Evolutionary conservation across 495 filamentous ascomycete species (phyloP).

Genomic region (Aspergillus saccharolyticus): DNA sequence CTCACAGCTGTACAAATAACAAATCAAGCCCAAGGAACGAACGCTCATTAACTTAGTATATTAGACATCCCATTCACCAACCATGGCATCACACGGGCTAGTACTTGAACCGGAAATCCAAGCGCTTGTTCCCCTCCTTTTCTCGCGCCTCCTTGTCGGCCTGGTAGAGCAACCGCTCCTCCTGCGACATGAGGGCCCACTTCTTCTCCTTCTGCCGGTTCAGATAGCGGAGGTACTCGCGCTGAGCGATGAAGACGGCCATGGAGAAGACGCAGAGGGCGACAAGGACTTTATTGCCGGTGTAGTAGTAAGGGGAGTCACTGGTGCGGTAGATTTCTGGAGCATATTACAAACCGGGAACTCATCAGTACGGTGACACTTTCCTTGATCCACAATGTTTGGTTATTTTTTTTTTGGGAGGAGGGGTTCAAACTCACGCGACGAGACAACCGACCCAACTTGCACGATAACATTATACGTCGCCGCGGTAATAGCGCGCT

Average conservation of each 20-base stretch:
- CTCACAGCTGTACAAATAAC: too few relatives aligned
- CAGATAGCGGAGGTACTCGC: constrained; percentile 24
- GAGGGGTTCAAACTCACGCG: constrained; percentile 14
- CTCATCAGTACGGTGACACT: too few relatives aligned
- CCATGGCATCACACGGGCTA: constrained; percentile 5
- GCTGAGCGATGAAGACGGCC: constrained; percentile 26
- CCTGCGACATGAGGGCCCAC: constrained; percentile 31
- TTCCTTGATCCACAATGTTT: too few relatives aligned
- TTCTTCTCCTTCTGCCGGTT: constrained; percentile 34
- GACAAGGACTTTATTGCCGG: constrained; percentile 36
- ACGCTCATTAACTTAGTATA: too few relatives aligned
- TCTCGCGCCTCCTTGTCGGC: constrained; percentile 27
- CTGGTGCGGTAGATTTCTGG: constrained; percentile 32
- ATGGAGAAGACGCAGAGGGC: constrained; percentile 29
- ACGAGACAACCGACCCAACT: constrained; percentile 27
- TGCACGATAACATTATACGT: constrained; percentile 44
- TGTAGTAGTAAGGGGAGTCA: constrained; percentile 34
- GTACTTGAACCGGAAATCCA: constrained; percentile 38
- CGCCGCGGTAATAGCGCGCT: constrained; percentile 39
- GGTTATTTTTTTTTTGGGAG: too few relatives aligned
- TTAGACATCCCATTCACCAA: too few relatives aligned
- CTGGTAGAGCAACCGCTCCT: constrained; percentile 31
- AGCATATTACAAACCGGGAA: too few relatives aligned
- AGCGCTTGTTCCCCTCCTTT: constrained; percentile 32
- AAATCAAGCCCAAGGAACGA: background rate